These are phyloP conservation scores for Zygosaccharomyces pseudobailii DNA, from an alignment of 1,139 yeast genomes.

Conservation along the genomic window DNA sequence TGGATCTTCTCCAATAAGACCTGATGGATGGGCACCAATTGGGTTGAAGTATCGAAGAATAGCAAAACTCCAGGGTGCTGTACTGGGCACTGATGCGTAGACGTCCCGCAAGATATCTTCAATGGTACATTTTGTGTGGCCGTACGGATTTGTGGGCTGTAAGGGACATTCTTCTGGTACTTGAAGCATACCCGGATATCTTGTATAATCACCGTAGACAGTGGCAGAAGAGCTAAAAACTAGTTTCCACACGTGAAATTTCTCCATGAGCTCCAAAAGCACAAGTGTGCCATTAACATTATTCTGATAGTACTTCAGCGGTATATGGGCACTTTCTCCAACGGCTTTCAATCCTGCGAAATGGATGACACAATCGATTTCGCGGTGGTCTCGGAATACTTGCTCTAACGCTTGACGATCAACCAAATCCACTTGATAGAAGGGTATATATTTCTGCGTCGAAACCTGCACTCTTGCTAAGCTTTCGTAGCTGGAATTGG, in stretches of 20 bases:
- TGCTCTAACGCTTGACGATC: slow-evolving; percentile 45
- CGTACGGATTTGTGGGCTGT: slow-evolving; percentile 75
- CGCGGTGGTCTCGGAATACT: slow-evolving; percentile 46
- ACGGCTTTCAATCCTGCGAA: slow-evolving; percentile 88
- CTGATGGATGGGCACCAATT: slow-evolving; percentile 82
- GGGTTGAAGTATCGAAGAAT: slow-evolving; percentile 76
- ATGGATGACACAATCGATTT: slow-evolving; percentile 62
- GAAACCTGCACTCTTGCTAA: slow-evolving; percentile 60
- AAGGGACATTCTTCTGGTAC: slow-evolving; percentile 77
- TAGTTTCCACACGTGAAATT: slow-evolving; percentile 47
- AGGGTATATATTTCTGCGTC: slow-evolving; percentile 47
- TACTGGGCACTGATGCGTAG: slow-evolving; percentile 37
- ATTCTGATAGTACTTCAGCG: slow-evolving; percentile 66
- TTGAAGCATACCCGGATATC: slow-evolving; percentile 70
- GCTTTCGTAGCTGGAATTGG: slow-evolving; percentile 66
- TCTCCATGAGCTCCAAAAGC: slow-evolving; percentile 51
- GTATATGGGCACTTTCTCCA: slow-evolving; percentile 71
- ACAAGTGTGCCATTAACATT: slow-evolving; percentile 64
- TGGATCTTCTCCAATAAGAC: slow-evolving; percentile 76
- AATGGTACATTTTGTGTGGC: slow-evolving; percentile 62
- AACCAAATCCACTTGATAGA: slow-evolving; percentile 55
- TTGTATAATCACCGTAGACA: slow-evolving; percentile 78
- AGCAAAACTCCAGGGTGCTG: slow-evolving; percentile 54
- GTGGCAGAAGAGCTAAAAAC: slow-evolving; percentile 81
- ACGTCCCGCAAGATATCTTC: slow-evolving; percentile 62